phyloP scores from a whole-genome alignment of 1,284 basidiomycete species.

The Puccinia polysora region DNA sequence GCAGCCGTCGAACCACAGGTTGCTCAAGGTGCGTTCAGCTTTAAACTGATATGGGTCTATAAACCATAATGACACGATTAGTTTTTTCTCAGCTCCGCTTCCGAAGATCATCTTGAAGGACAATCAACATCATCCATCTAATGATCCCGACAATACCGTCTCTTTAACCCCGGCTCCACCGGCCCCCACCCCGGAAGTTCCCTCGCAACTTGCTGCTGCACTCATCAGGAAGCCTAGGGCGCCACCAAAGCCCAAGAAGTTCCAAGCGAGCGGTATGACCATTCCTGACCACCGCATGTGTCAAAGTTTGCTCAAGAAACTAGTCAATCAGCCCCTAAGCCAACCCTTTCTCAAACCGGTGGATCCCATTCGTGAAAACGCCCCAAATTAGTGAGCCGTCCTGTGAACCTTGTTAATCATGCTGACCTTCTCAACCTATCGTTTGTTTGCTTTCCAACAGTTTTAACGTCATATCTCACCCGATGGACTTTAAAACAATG shows the following conservation, averaged over 20 bases:
- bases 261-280: constrained; percentile 75
- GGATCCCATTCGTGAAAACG: constrained; percentile 59
- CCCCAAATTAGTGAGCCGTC: constrained; percentile 73
- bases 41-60: too few relatives aligned
- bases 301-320: constrained; percentile 73
- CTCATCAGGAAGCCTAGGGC: constrained; percentile 52
- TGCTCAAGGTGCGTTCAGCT: too few relatives aligned
- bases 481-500: constrained; percentile 92
- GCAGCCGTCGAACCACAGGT: constrained; percentile 24
- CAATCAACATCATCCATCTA: neutral
- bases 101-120: constrained; percentile 40
- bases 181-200: constrained; percentile 25
- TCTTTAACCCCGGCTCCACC: neutral
- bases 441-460: constrained; percentile 58
- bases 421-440: neutral
- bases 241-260: constrained; percentile 60
- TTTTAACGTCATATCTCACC: constrained; percentile 80
- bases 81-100: neutral
- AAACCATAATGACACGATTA: neutral
- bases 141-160: neutral
- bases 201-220: constrained; percentile 45
- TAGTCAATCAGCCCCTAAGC: constrained; percentile 56
- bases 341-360: constrained; percentile 33
- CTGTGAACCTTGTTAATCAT: constrained; percentile 53
- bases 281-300: constrained; percentile 74